Base-by-base conservation (phyloP, 2,329 filamentous ascomycete genomes). In the Arachnopeziza araneosa region DNA sequence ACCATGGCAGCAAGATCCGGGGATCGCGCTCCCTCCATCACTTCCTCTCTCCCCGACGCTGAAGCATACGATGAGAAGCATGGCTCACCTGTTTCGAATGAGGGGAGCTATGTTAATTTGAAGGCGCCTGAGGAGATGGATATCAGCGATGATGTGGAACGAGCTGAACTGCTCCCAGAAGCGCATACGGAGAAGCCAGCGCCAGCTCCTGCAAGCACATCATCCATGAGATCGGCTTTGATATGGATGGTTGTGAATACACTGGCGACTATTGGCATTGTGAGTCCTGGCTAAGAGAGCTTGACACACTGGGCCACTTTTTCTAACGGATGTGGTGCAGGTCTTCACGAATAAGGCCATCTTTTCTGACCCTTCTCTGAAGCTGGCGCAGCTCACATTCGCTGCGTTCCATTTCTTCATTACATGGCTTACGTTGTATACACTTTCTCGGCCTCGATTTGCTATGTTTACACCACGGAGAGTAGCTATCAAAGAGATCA, bases 261-360 rank as follows among this genome's bases (percentile, higher is more conserved):
- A 19, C 62, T 86, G 63, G 83, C 84, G 2, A 87, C 84, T 0
- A 81, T 87, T 59, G 81, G 82, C 53, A 87, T 87, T 68, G 84
- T 85, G 76, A 69, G 79, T 72, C 21, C 70, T 24, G 22, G 19
- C 50, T 14, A 44, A 23, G 1, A 52, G 54, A 50, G 21, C 59
- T 23, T 36, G 36, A 22, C 55, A 22, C 55, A 19, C 10, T 24
- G 12, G n/a, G 19, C 14, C 32, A 3, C 6, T 50, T 12, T 26
- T 22, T 23, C 57, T 60, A 56, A 61, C 36, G 22, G 19, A 10
- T 12, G 50, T 22, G 24, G 26, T 50, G 9, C 48, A 65, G 68
- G 63, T 89, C 68, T 88, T 88, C 70, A 85, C 83, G 50, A 89
- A 89, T 75, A 89, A 89, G 73, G 81, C 80, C 63, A 87, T 89